Percentiles rank a stretch among this genome's conserved stretches.
phyloP scores from a whole-genome alignment of 2,329 filamentous ascomycete genomes.

The Aspergillus sergii region DNA sequence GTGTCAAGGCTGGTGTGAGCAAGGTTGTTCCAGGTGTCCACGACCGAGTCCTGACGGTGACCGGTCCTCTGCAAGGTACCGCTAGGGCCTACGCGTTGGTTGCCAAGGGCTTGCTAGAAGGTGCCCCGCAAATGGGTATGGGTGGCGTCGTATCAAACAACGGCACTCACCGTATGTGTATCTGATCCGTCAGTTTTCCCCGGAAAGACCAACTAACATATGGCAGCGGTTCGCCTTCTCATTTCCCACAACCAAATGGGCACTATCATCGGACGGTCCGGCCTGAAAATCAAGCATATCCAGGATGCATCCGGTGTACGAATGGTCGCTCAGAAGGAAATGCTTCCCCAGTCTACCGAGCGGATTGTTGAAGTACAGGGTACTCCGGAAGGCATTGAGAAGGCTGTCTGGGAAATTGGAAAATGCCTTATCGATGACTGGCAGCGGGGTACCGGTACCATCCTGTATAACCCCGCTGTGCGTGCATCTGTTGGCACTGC shows the following conservation, averaged over 20 bases:
- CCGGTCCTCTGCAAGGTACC: conserved; percentile 83
- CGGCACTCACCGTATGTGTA: conserved; percentile 88
- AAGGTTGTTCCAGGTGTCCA: conserved; percentile 98
- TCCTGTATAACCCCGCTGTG: conserved; percentile 95
- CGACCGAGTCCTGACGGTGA: conserved; percentile 94
- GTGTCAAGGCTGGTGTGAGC: conserved; percentile 96
- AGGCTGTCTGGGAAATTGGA: conserved; percentile 97
- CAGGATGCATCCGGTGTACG: conserved; percentile 95
- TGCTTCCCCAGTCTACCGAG: conserved; percentile 98
- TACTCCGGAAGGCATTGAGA: conserved; percentile 91
- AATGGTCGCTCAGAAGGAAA: conserved; percentile 99
- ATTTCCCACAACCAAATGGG: conserved; percentile 99
- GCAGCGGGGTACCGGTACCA: conserved; percentile 94
- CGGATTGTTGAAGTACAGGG: conserved; percentile 97
- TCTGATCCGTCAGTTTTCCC: not conserved
- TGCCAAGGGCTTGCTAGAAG: conserved; percentile 86
- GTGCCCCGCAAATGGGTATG: conserved; percentile 94
- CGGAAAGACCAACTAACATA: conserved; percentile 18
- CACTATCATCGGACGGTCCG: conserved; percentile 95
- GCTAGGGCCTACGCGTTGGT: conserved; percentile 93
- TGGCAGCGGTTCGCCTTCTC: conserved; percentile 86
- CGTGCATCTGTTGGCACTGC: conserved; percentile 72
- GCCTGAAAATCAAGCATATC: conserved; percentile 99
- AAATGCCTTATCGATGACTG: conserved; percentile 98
- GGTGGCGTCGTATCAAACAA: conserved; percentile 83